Conservation (phyloP, 306 rosid genomes). For the Crataegus laevigata region DNA sequence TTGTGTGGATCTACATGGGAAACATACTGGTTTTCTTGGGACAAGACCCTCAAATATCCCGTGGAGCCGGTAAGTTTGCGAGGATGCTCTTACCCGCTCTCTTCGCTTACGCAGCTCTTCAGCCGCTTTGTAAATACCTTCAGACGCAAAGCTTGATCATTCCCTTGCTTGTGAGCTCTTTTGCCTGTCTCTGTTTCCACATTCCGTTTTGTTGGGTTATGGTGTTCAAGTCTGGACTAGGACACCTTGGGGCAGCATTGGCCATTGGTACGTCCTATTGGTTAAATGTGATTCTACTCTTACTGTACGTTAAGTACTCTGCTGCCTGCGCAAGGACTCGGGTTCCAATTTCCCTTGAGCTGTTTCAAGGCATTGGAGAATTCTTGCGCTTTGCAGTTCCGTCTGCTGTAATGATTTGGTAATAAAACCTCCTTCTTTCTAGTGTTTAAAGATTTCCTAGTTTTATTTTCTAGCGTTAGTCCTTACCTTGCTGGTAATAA, state of each 20-base stretch:
- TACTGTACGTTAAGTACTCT: slow-evolving; percentile 42
- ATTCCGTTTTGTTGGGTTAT: slow-evolving; percentile 60
- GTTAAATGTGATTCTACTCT: slow-evolving; percentile 52
- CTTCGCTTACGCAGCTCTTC: slow-evolving; percentile 57
- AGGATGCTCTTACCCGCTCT: slow-evolving; percentile 67
- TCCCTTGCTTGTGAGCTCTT: slow-evolving; percentile 55
- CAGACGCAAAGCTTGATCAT: slow-evolving; percentile 56
- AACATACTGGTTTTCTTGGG: slow-evolving; percentile 47
- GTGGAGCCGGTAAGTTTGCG: slow-evolving; percentile 53
- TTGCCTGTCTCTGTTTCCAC: slow-evolving; percentile 31
- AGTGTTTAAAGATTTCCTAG: too few relatives aligned
- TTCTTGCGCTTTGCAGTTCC: slow-evolving; percentile 63
- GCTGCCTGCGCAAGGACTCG: slow-evolving; percentile 34
- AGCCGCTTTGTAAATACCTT: slow-evolving; percentile 53
- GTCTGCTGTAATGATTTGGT: slow-evolving; percentile 78
- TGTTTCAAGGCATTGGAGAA: slow-evolving; percentile 45
- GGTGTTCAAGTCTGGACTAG: slow-evolving; percentile 50
- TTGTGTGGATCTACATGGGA: slow-evolving; percentile 55
- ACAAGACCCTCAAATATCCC: slow-evolving; percentile 72
- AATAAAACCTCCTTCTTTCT: background rate
- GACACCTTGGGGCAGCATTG: slow-evolving; percentile 62
- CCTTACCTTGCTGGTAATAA: too few relatives aligned
- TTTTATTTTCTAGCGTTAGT: background rate
- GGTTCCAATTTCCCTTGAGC: slow-evolving; percentile 41
- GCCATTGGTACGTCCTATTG: slow-evolving; percentile 61